A percentile compares a stretch with the other conserved stretches of the same genome.
Conservation (phyloP, 768 basidiomycete genomes). For the Pisolithus orientalis region DNA sequence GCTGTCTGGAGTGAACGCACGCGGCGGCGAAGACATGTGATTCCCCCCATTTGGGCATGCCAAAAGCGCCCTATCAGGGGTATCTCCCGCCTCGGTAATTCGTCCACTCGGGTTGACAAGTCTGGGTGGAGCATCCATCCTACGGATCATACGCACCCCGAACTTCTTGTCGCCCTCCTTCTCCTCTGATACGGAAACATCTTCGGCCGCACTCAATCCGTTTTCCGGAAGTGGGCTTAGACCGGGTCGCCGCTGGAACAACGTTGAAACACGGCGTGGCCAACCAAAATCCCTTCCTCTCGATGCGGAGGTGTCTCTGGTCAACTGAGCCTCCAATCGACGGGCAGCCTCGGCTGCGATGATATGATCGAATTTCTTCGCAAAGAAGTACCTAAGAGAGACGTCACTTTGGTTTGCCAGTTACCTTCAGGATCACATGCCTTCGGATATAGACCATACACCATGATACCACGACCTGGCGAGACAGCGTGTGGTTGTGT, state of each 20-base stretch:
- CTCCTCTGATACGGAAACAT: slow-evolving; percentile 7
- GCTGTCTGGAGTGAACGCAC: background rate
- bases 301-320: slow-evolving; percentile 16
- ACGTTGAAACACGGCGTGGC: slow-evolving; percentile 24
- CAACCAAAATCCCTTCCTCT: slow-evolving; percentile 13
- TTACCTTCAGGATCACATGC: slow-evolving; percentile 30
- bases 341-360: slow-evolving; percentile 38
- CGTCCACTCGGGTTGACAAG: slow-evolving; percentile 70
- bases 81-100: slow-evolving; percentile 43
- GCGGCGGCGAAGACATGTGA: background rate
- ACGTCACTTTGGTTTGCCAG: background rate
- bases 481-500: background rate
- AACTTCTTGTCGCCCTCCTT: slow-evolving; percentile 31
- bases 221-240: slow-evolving; percentile 22
- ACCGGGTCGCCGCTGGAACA: slow-evolving; percentile 19
- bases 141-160: slow-evolving; percentile 69
- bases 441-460: slow-evolving; percentile 74
- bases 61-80: slow-evolving; percentile 17
- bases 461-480: slow-evolving; percentile 75
- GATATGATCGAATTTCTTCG: slow-evolving; percentile 57
- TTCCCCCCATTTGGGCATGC: slow-evolving; percentile 3
- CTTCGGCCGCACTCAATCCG: slow-evolving; percentile 9
- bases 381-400: slow-evolving; percentile 58
- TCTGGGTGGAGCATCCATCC: slow-evolving; percentile 63
- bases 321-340: slow-evolving; percentile 15